Evolutionary conservation across 306 rosid genomes (phyloP).

Genomic region (Prunus campanulata): DNA sequence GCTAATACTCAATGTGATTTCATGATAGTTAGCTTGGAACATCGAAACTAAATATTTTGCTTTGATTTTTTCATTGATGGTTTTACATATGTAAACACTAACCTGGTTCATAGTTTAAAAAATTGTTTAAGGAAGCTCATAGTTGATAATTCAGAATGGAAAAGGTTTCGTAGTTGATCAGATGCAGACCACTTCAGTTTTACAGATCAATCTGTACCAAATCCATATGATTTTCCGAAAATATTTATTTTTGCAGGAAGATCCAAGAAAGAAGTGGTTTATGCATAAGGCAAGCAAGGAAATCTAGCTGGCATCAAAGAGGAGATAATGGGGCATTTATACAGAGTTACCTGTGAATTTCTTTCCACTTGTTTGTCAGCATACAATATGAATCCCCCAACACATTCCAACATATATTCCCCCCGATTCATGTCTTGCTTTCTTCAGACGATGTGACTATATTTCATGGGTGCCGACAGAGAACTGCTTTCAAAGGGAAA

Average conservation of each 20-base stretch:
- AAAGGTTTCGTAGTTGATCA: background rate
- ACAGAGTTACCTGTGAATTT: background rate
- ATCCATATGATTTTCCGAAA: background rate
- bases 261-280: background rate
- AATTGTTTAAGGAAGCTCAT: background rate
- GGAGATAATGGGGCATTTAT: background rate
- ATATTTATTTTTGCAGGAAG: constrained; percentile 12
- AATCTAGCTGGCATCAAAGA: constrained; percentile 1
- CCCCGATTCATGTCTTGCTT: background rate
- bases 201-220: too few relatives aligned
- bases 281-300: background rate
- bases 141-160: background rate
- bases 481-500: background rate
- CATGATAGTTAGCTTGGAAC: too few relatives aligned
- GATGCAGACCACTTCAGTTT: background rate
- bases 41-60: too few relatives aligned
- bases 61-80: too few relatives aligned
- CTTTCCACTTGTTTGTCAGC: background rate
- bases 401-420: background rate
- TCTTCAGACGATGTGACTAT: background rate
- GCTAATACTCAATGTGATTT: too few relatives aligned
- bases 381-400: background rate
- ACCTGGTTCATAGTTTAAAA: background rate
- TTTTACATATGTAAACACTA: too few relatives aligned
- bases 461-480: background rate